Conservation (phyloP, 2,329 filamentous ascomycete species). For the Ceratocystiopsis sp. region DNA sequence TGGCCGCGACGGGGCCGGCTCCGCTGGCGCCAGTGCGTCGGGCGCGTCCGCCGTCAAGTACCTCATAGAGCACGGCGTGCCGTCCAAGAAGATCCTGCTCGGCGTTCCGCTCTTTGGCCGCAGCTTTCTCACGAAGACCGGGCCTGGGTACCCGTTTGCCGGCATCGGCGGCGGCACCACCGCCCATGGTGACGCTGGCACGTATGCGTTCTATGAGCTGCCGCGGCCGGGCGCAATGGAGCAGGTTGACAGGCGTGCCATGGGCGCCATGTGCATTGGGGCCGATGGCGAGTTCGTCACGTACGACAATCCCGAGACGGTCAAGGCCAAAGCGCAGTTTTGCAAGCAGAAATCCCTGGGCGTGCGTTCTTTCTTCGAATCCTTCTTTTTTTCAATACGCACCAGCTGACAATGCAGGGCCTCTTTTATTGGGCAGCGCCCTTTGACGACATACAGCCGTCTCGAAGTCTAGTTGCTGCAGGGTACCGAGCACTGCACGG, state of each 20-base stretch:
- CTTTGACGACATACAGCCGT: conserved; percentile 43
- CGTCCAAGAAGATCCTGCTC: conserved; percentile 53
- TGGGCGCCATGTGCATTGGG: conserved; percentile 56
- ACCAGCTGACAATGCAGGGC: conserved; percentile 25
- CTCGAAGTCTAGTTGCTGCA: conserved; percentile 39
- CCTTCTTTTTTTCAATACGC: too few species aligned
- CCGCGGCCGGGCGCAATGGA: conserved; percentile 47
- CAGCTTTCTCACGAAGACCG: conserved; percentile 50
- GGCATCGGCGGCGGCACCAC: conserved; percentile 27
- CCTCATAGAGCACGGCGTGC: conserved; percentile 47
- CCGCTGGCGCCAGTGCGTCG: conserved; percentile 26
- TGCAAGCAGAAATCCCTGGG: conserved; percentile 55
- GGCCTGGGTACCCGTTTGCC: conserved; percentile 44
- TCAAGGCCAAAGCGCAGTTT: conserved; percentile 57
- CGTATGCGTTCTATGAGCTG: conserved; percentile 57
- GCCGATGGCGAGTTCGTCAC: conserved; percentile 62
- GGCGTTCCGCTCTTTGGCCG: conserved; percentile 63
- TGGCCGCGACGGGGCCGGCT: conserved; percentile 32
- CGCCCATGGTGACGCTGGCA: conserved; percentile 39
- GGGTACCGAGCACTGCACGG: conserved; percentile 42
- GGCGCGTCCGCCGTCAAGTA: conserved; percentile 51
- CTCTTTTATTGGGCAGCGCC: conserved; percentile 74
- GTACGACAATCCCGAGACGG: conserved; percentile 65
- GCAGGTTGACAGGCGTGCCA: conserved; percentile 46
- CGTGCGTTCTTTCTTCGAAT: too few species aligned